Evolutionary conservation across 2,329 filamentous ascomycete species (phyloP), one percentile per base, ranked within the genome.

Genomic region (Pseudogymnoascus sp.): DNA sequence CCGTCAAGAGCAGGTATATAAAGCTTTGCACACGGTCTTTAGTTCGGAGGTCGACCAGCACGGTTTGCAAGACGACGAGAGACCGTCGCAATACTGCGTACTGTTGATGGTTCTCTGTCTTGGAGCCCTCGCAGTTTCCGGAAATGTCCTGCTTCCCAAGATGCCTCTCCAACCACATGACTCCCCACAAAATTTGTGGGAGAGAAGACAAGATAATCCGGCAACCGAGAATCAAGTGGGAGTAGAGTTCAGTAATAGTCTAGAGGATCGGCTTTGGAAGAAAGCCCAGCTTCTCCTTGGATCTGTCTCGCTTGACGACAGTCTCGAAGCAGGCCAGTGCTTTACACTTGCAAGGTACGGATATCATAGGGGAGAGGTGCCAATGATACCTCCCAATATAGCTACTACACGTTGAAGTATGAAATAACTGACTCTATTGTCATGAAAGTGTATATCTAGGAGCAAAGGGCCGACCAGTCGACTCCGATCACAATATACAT

Each of bases 261-360:
- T 48, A 25, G 34, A 21, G 13, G 8, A 37, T 65, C 43, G 4
- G 14, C 48, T 45, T 61, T 45, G 36, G 73, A 13, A 45, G 3
- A 74, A 74, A 19, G 68, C 67, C 1, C 67, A 66, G 16, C 62
- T 74, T 0, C 60, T 73, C 0, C 61, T 71, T 0, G 71, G 73
- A 2, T 67, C 64, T 4, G 57, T 69, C 0, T 68, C 69, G 0
- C 66, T 68, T 0, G 67, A 71, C 1, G 63, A 68, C 23, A 70
- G 70, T 1, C 10, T 74, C 1, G 63, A 65, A 11, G 63, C 72
- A 21, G 69, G 71, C 0, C 72, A 74, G 34, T 71, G 71, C 54
- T 67, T 66, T 3, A 73, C 73, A 70, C 64, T 73, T 8, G 69
- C 71, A n/a, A 71, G 72, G 72, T 73, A 28, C 31, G 68, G 61